Evolutionary conservation across 2,329 filamentous ascomycete species (phyloP), one percentile per base, ranked within the genome.

Genomic region (Aureobasidium musti): DNA sequence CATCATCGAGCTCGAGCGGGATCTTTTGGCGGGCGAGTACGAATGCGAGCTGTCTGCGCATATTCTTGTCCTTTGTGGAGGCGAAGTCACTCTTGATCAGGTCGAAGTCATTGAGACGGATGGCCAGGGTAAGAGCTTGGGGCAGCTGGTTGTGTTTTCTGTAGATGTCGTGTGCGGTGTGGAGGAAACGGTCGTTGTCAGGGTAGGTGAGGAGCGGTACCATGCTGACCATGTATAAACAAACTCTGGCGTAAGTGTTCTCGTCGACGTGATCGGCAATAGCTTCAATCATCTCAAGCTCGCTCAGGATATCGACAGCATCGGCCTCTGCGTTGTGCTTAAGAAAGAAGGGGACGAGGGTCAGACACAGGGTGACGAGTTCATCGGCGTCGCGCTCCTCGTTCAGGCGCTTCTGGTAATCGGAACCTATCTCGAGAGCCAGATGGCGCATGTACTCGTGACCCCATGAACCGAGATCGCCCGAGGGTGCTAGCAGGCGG

Each of bases 151-250:
- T 91, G 82, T 97, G 96, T 72, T 91, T 86, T 73, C 92, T 89
- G 81, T 99, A 99, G 75, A 99, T 96, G 70, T 89, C 86, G 81
- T 98, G 95, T 56, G 94, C 93, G 8, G 94, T 96, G 70, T 88
- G 89, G 68, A 99, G 88, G 80, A 99, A 98, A 73, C 91, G 89
- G 76, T 97, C 91, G 79, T 99, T 97, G 79, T 99, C 95, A 50
- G 95, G 95, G 75, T 96, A 98, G 64, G 95, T 97, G 77, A 99
- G 87, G 23, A 99, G 86, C 75, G 95, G 96, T 72, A 99, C 95
- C 91, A 98, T 98, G 82, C 92, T 96, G 73, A 96, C 92, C 89
- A 99, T 97, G 81, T 99, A 99, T 72, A 99, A 81, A 77, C 95
- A 98, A 66, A 97, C 95, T 74, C 95, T 85, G 63, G 90, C 84